Evolutionary conservation across 129 eudicot genomes (phyloP).

Genomic region (Apium graveolens): DNA sequence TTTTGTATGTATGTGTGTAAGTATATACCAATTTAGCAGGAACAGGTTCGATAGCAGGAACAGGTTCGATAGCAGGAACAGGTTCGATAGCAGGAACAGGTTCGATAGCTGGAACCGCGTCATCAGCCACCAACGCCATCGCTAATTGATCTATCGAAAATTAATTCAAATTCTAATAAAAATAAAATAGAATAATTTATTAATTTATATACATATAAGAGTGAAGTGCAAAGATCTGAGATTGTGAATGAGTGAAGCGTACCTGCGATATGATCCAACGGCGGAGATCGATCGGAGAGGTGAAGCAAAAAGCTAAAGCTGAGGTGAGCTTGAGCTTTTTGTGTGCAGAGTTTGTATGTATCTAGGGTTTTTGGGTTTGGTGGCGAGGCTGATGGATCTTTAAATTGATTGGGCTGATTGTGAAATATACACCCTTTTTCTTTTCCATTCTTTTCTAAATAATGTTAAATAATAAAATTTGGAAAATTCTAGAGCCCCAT

Average conservation of each 20-base stretch:
- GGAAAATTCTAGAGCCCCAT: no score
- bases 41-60: not conserved
- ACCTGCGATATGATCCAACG: not conserved
- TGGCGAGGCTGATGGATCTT: not conserved
- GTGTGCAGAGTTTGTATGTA: not conserved
- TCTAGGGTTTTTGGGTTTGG: slow-evolving; percentile 1
- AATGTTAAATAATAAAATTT: no score
- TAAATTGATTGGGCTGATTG: not conserved
- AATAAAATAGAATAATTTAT: not conserved
- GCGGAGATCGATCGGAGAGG: not conserved
- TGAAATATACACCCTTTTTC: not conserved
- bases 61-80: not conserved
- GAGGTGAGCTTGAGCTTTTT: not conserved
- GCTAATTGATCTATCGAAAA: not conserved
- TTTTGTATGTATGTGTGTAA: not conserved
- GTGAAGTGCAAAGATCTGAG: not conserved
- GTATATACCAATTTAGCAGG: not conserved
- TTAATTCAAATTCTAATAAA: not conserved
- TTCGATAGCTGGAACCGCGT: not conserved
- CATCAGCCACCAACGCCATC: not conserved
- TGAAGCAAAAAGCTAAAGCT: not conserved
- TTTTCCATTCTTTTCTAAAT: no score
- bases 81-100: not conserved
- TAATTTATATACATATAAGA: not conserved
- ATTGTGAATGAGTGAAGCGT: not conserved